Conservation (phyloP, 177 flowering plant genomes). For the Telopea speciosissima region DNA sequence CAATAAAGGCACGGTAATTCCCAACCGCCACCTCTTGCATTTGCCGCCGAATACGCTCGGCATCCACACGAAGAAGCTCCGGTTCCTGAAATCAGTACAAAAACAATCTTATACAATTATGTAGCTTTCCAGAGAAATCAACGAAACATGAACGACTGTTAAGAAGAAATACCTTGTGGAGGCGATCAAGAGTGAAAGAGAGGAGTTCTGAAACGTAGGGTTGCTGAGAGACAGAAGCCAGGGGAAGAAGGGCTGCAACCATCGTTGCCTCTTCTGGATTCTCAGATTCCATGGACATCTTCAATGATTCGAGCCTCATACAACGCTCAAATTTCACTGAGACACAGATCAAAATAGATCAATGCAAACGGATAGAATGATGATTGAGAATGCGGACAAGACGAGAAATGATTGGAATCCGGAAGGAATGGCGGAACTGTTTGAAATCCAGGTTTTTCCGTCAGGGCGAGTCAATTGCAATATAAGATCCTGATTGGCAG, state of each 20-base stretch:
- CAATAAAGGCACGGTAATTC: slow-evolving; percentile 86
- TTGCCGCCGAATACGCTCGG: slow-evolving; percentile 85
- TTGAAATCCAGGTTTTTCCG: too few relatives aligned
- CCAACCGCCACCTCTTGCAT: slow-evolving; percentile 98
- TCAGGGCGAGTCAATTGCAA: too few relatives aligned
- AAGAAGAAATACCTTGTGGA: slow-evolving; percentile 58
- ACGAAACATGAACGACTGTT: not conserved
- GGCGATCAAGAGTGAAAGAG: slow-evolving; percentile 97
- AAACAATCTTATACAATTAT: not conserved
- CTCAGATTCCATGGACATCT: slow-evolving; percentile 36
- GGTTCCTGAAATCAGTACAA: slow-evolving; percentile 53
- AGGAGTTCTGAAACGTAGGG: slow-evolving; percentile 97
- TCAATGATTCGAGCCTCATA: not conserved
- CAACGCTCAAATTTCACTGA: not conserved
- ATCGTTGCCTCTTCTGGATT: slow-evolving; percentile 33
- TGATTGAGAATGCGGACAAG: not conserved
- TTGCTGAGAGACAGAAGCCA: slow-evolving; percentile 80
- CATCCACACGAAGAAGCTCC: slow-evolving; percentile 91
- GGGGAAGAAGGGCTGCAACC: slow-evolving; percentile 53
- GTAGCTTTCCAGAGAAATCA: not conserved
- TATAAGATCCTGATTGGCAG: too few relatives aligned
- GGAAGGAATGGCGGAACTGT: too few relatives aligned
- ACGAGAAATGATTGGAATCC: not conserved
- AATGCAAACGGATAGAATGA: not conserved
- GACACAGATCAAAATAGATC: not conserved